phyloP scores from a whole-genome alignment of 805 yeast species.

The Nakazawaea pomicola region DNA sequence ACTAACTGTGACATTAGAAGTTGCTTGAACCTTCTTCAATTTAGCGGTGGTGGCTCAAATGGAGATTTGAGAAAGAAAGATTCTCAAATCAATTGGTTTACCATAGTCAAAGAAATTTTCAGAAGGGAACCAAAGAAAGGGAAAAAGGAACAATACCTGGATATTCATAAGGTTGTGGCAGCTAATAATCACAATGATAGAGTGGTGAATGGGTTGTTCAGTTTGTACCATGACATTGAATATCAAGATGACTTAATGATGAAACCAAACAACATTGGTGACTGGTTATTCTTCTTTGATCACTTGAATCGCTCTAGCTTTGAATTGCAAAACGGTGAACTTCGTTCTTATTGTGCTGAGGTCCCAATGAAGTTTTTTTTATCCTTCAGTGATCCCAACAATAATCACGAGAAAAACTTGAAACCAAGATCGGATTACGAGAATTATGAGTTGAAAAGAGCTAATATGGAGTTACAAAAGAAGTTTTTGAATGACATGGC shows the following conservation, averaged over 20 bases:
- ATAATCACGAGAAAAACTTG: conserved; percentile 15
- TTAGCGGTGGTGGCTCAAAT: conserved; percentile 31
- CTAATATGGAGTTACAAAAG: conserved; percentile 28
- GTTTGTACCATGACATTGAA: conserved; percentile 53
- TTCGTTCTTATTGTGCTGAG: conserved; percentile 49
- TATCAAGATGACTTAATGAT: conserved; percentile 58
- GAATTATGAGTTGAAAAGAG: conserved; percentile 31
- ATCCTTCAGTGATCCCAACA: conserved; percentile 57
- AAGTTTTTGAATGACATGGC: conserved; percentile 26
- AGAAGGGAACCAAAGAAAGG: conserved; percentile 40
- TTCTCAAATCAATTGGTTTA: conserved; percentile 59
- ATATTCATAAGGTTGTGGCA: conserved; percentile 41
- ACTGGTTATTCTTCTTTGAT: conserved; percentile 77
- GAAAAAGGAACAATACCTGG: conserved; percentile 42
- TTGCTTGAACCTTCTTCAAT: conserved; percentile 79
- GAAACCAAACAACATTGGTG: conserved; percentile 59
- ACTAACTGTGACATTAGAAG: conserved; percentile 84
- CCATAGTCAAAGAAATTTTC: conserved; percentile 58
- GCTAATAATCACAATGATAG: conserved; percentile 52
- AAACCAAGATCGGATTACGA: conserved; percentile 29
- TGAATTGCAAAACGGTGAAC: conserved; percentile 38
- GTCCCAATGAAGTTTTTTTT: conserved; percentile 60
- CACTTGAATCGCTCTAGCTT: conserved; percentile 34
- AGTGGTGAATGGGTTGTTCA: conserved; percentile 68
- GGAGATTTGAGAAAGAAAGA: conserved; percentile 45